A percentile compares a stretch with the other conserved stretches of the same genome.
phyloP scores from a whole-genome alignment of 371 early-diverging fungal genomes.

The Coemansia sp. region DNA sequence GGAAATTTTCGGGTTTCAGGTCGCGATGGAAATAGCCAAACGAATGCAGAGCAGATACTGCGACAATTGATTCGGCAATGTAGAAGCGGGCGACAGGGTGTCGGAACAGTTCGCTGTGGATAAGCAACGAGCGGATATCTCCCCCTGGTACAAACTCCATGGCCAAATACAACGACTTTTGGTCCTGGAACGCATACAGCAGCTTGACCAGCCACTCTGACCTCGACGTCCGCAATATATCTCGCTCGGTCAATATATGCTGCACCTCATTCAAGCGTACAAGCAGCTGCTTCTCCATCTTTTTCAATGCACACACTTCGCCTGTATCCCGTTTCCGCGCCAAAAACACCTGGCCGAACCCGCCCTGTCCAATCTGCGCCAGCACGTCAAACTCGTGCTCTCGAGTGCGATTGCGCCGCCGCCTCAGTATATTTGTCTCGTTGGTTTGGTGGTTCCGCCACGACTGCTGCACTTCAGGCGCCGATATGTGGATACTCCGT shows the following conservation, averaged over 20 bases:
- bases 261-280: slow-evolving; percentile 61
- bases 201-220: slow-evolving; percentile 77
- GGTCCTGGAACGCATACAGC: slow-evolving; percentile 75
- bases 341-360: slow-evolving; percentile 75
- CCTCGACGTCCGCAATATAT: slow-evolving; percentile 60
- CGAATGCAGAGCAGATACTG: slow-evolving; percentile 65
- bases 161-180: slow-evolving; percentile 57
- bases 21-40: slow-evolving; percentile 76
- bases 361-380: slow-evolving; percentile 82
- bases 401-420: slow-evolving; percentile 63
- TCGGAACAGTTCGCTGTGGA: slow-evolving; percentile 60
- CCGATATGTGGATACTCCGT: slow-evolving; percentile 35
- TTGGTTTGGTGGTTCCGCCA: slow-evolving; percentile 57
- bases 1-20: slow-evolving; percentile 87
- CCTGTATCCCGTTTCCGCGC: slow-evolving; percentile 62
- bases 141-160: slow-evolving; percentile 93
- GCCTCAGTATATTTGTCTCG: slow-evolving; percentile 61
- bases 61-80: slow-evolving; percentile 66
- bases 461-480: slow-evolving; percentile 53
- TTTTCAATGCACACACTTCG: slow-evolving; percentile 67
- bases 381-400: slow-evolving; percentile 68
- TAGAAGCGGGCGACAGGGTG: slow-evolving; percentile 66
- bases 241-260: slow-evolving; percentile 71
- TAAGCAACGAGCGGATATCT: slow-evolving; percentile 77
- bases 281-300: slow-evolving; percentile 65